Percentiles rank a stretch among this genome's conserved stretches.
These are phyloP conservation scores for Aspergillus niger DNA, from an alignment of 2,329 filamentous ascomycete species.

Conservation along the genomic window DNA sequence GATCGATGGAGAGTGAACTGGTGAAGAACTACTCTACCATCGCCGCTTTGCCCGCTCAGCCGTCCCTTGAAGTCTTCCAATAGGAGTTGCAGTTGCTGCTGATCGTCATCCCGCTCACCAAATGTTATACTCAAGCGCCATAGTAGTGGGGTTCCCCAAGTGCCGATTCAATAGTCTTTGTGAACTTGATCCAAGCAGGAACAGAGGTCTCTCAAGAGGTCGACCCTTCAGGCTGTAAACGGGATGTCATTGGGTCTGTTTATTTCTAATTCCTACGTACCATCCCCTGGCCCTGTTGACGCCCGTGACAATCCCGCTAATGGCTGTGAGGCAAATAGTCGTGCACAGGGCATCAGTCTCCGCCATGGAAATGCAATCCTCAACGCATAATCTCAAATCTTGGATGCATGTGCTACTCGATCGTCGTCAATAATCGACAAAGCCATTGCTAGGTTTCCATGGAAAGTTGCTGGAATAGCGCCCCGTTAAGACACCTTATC, in stretches of 20 bases:
- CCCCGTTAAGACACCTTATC: not conserved
- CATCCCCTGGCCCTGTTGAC: not conserved
- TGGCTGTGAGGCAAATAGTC: constrained; percentile 5
- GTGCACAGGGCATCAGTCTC: constrained; percentile 1
- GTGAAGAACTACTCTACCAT: constrained; percentile 10
- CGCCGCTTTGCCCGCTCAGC: constrained; percentile 1
- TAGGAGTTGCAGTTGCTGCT: constrained; percentile 10
- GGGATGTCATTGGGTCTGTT: not conserved
- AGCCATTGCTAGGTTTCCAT: constrained; percentile 9
- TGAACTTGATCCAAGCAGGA: constrained; percentile 7
- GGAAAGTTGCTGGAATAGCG: constrained; percentile 1
- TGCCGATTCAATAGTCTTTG: constrained; percentile 11
- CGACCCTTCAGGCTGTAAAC: constrained; percentile 8
- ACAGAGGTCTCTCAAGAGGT: not conserved
- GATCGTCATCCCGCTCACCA: constrained; percentile 15
- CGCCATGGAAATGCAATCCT: not conserved
- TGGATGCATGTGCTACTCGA: constrained; percentile 7
- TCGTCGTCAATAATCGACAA: constrained; percentile 16
- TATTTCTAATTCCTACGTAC: not conserved
- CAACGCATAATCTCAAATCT: not conserved
- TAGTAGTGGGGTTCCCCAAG: constrained; percentile 7
- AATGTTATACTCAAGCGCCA: constrained; percentile 7
- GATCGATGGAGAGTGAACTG: constrained; percentile 16
- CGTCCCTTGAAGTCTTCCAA: constrained; percentile 10
- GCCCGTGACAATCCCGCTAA: not conserved